Percentiles rank a stretch among this genome's conserved stretches.
Evolutionary conservation across 768 basidiomycete genomes (phyloP).

Genomic region (Porpolomopsis calyptriformis): DNA sequence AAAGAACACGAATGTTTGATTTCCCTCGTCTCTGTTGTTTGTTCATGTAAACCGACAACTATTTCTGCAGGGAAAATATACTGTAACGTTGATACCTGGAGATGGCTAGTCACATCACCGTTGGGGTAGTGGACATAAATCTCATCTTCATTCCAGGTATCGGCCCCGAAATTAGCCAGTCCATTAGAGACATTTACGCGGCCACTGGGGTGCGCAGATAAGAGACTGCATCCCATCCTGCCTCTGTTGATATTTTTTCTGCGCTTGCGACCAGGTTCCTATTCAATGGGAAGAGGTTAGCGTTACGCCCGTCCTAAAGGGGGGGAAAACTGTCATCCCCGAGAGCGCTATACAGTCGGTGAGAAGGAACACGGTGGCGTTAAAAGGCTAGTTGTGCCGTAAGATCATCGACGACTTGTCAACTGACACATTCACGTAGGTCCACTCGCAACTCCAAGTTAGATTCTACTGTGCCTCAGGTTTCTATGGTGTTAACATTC

Average conservation of each 20-base stretch:
- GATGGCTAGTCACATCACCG: slow-evolving; percentile 52
- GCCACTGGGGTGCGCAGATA: slow-evolving; percentile 59
- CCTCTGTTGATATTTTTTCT: background rate
- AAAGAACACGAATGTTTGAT: slow-evolving; percentile 75
- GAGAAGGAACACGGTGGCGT: slow-evolving; percentile 93
- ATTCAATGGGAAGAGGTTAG: slow-evolving; percentile 99
- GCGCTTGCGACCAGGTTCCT: slow-evolving; percentile 54
- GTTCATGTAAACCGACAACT: slow-evolving; percentile 4
- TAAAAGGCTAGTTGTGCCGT: slow-evolving; percentile 61
- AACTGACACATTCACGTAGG: slow-evolving; percentile 32
- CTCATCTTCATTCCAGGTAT: slow-evolving; percentile 51
- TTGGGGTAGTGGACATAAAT: slow-evolving; percentile 5
- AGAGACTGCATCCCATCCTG: background rate
- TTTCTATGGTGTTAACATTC: too few species aligned
- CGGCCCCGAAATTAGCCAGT: slow-evolving; percentile 96
- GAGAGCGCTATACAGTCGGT: slow-evolving; percentile 83
- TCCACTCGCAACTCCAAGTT: slow-evolving; percentile 94
- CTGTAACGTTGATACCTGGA: slow-evolving; percentile 92
- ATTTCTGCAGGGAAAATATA: slow-evolving; percentile 78
- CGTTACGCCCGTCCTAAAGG: slow-evolving; percentile 87
- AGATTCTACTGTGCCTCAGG: too few species aligned
- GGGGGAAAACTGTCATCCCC: slow-evolving; percentile 95
- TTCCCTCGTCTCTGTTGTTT: background rate
- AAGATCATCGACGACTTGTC: slow-evolving; percentile 1
- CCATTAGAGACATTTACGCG: slow-evolving; percentile 86